Percentiles rank a stretch among this genome's conserved stretches.
phyloP scores from a whole-genome alignment of 1,139 yeast species.

The Pichia cactophila region DNA sequence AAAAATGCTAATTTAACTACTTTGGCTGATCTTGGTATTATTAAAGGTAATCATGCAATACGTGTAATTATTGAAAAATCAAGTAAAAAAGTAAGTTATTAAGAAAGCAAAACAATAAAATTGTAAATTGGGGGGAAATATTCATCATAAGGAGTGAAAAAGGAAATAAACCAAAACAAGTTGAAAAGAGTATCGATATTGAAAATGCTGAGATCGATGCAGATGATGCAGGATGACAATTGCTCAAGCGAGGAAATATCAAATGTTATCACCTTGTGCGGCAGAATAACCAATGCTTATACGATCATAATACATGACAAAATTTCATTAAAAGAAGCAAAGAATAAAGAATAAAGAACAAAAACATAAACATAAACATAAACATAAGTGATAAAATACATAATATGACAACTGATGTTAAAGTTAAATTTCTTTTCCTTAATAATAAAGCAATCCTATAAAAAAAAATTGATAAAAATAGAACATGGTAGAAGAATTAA shows the following conservation, averaged over 20 bases:
- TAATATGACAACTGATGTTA: neutral
- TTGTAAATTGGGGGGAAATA: neutral
- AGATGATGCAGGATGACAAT: neutral
- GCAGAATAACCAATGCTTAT: neutral
- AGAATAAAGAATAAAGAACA: neutral
- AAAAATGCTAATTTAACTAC: neutral
- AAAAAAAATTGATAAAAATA: neutral
- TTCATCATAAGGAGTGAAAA: neutral
- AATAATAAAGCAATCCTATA: neutral
- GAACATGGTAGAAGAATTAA: neutral
- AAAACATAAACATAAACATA: too few relatives aligned
- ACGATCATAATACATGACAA: neutral
- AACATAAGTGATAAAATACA: neutral
- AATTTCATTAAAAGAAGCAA: neutral
- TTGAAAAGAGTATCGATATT: neutral
- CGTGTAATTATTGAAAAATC: neutral
- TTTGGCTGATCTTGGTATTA: neutral
- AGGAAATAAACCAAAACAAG: neutral
- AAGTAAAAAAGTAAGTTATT: neutral
- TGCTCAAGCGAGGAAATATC: neutral
- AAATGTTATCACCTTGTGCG: neutral
- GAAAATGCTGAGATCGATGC: neutral
- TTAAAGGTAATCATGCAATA: neutral
- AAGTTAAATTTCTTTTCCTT: neutral
- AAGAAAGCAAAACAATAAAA: neutral